phyloP scores from a whole-genome alignment of 2,329 filamentous ascomycete genomes.

The Plectosphaerella sp. region DNA sequence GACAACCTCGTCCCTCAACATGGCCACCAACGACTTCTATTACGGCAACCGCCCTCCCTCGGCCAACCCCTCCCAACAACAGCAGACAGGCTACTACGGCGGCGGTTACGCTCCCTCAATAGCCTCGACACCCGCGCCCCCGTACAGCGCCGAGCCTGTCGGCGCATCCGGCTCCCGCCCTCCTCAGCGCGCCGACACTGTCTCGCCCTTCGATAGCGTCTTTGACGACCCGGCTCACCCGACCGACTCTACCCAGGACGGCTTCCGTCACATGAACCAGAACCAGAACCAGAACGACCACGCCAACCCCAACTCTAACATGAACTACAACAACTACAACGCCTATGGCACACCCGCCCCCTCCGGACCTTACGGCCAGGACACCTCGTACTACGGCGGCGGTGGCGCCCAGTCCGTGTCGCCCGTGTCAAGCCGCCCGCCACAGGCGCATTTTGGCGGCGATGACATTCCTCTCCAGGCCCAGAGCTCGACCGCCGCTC shows the following conservation, averaged over 20 bases:
- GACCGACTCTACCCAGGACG: constrained; percentile 32
- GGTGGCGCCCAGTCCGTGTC: constrained; percentile 24
- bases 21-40: constrained; percentile 67
- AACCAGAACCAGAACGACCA: constrained; percentile 14
- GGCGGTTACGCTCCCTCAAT: constrained; percentile 37
- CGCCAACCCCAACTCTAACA: constrained; percentile 24
- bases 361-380: constrained; percentile 34
- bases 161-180: constrained; percentile 12
- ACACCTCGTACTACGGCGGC: constrained; percentile 54
- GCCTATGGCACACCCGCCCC: constrained; percentile 26
- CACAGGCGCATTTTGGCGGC: constrained; percentile 27
- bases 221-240: constrained; percentile 67
- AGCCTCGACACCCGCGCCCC: constrained; percentile 30
- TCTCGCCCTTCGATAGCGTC: constrained; percentile 60
- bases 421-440: constrained; percentile 19
- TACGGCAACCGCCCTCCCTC: constrained; percentile 33
- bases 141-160: constrained; percentile 21
- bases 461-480: constrained; percentile 54
- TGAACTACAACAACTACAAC: constrained; percentile 9
- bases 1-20: constrained; percentile 25
- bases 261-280: constrained; percentile 15
- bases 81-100: constrained; percentile 36
- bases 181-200: constrained; percentile 28
- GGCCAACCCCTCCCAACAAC: constrained; percentile 26
- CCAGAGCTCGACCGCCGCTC: constrained; percentile 1